Base-by-base conservation (phyloP, 768 basidiomycete genomes). In the Mycena venus region DNA sequence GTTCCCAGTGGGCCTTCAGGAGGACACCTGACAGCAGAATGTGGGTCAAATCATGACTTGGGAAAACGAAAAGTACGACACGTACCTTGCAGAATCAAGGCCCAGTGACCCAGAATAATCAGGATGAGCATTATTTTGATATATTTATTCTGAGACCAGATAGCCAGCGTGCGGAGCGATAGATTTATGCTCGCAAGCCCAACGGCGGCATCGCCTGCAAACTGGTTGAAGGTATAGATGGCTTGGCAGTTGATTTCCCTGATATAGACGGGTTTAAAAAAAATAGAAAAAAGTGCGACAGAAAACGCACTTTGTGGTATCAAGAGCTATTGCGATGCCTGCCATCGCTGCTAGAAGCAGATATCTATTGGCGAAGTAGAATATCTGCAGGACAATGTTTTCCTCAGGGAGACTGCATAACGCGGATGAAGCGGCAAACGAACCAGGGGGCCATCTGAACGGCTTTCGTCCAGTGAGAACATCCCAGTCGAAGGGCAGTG, bases 141-240 rank as follows among this genome's bases (percentile, higher is more conserved):
- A 68, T 79, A 83, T 44, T 68, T 80, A 25, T 83, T 83, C 62
- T 88, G 86, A 1, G 83, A 83, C 75, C 75, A 77, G 27, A 77
- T 77, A 25, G 75, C 75, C 27, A 77, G 87, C 86, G 89, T 89
- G 60, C 88, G 80, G 58, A 90, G 82, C 4, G 87, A 88, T 10
- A 90, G 80, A 70, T 90, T 90, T 53, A 90, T 86, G 68, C 87
- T 89, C 11, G 88, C 89, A 5, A 90, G 77, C 4, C 90, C 89
- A 14, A 89, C 83, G 6, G 89, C 82, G 14, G 85, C 84, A 72
- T 89, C 86, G 0, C 90, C 90, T 61, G 85, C 83, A 14, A 85
- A 73, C 75, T 91, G 91, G 70, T 91, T 92, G 83, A 93, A 93
- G 1, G 89, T 90, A 78, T 90, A 93, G 27, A 94, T 77, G 0